These are phyloP conservation scores for Pistacia integerrima DNA, from an alignment of 345 rosid genomes.

Conservation along the genomic window DNA sequence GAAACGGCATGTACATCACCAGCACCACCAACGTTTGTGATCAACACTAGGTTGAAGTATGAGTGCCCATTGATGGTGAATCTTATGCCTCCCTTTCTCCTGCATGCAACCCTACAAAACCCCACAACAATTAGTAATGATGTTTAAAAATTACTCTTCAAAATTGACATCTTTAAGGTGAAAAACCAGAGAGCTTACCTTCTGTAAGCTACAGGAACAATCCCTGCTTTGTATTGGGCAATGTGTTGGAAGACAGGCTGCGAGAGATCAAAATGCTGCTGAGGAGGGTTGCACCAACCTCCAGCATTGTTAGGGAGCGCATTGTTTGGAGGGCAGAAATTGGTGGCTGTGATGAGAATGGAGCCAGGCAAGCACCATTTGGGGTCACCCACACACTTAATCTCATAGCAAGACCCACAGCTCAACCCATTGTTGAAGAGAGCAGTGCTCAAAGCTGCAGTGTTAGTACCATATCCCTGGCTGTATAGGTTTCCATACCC, in stretches of 20 bases:
- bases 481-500: constrained; percentile 81
- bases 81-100: constrained; percentile 70
- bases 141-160: neutral
- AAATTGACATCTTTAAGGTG: neutral
- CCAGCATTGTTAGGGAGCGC: constrained; percentile 77
- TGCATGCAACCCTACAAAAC: constrained; percentile 59
- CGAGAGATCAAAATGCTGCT: constrained; percentile 74
- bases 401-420: constrained; percentile 84
- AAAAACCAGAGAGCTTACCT: constrained; percentile 39
- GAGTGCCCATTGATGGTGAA: constrained; percentile 82
- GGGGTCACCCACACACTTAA: constrained; percentile 54
- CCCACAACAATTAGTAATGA: neutral
- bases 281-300: constrained; percentile 93
- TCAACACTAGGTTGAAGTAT: constrained; percentile 73
- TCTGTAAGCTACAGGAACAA: constrained; percentile 70
- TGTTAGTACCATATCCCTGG: constrained; percentile 81
- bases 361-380: constrained; percentile 80
- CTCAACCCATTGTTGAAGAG: constrained; percentile 71
- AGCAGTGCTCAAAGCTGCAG: constrained; percentile 83
- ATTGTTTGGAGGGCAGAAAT: constrained; percentile 82
- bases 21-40: constrained; percentile 82
- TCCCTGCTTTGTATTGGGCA: constrained; percentile 79
- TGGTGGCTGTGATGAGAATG: constrained; percentile 73
- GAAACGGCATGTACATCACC: constrained; percentile 68
- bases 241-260: constrained; percentile 84